Percentiles rank a stretch among this genome's conserved stretches.
These are phyloP conservation scores for Trichoderma sp. DNA, from an alignment of 2,329 filamentous ascomycete species.

Conservation along the genomic window DNA sequence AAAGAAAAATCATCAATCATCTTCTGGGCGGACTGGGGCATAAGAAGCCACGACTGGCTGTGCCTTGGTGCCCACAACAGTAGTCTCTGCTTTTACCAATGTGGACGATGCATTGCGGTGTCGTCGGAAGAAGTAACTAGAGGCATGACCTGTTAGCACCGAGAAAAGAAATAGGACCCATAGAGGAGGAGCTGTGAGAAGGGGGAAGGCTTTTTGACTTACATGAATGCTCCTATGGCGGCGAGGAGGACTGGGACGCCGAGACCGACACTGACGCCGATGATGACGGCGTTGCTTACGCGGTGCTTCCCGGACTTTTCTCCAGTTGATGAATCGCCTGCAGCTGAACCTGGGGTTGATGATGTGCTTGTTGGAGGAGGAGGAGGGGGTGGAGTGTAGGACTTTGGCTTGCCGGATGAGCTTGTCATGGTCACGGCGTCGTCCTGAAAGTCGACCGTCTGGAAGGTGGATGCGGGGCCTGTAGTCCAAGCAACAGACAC, in stretches of 20 bases:
- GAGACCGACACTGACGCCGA: slow-evolving; percentile 49
- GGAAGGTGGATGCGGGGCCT: slow-evolving; percentile 30
- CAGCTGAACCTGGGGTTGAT: not conserved
- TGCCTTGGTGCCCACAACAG: not conserved
- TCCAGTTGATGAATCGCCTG: not conserved
- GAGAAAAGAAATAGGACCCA: not conserved
- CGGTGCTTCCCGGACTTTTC: slow-evolving; percentile 25
- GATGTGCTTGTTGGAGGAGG: slow-evolving; percentile 9
- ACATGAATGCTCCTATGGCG: slow-evolving; percentile 33
- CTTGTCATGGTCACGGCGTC: slow-evolving; percentile 28
- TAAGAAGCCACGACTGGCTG: not conserved
- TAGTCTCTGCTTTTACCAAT: not conserved
- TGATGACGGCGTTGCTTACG: slow-evolving; percentile 44
- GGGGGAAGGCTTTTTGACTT: slow-evolving; percentile 24
- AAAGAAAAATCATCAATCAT: not conserved
- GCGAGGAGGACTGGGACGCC: slow-evolving; percentile 41
- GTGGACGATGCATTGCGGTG: not conserved
- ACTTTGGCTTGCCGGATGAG: slow-evolving; percentile 42
- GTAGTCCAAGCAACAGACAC: slow-evolving; percentile 27
- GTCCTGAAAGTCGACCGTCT: slow-evolving; percentile 43
- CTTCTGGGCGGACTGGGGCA: not conserved
- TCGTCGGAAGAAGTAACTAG: slow-evolving; percentile 2
- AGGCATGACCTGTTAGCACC: not conserved
- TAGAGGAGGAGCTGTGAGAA: too few species aligned
- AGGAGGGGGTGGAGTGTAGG: slow-evolving; percentile 40